Conservation (phyloP, 164 flowering plant species). For the Warburgia ugandensis region DNA sequence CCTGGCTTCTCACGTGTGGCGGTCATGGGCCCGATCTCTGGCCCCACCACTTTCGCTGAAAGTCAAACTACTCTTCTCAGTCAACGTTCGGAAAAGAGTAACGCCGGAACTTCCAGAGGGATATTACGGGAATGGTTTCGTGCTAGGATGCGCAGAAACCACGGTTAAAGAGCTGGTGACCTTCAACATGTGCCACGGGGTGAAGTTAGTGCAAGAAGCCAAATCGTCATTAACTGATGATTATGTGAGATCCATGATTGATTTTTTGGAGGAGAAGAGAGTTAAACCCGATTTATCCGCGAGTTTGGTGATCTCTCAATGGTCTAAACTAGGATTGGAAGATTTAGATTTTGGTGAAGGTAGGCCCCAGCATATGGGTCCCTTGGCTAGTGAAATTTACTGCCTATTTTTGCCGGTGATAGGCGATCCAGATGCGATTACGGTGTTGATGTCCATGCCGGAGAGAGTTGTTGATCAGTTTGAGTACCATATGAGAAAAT, state of each 20-base stretch:
- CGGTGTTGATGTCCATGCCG: slow-evolving; percentile 73
- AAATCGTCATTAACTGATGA: slow-evolving; percentile 39
- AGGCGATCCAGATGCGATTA: slow-evolving; percentile 40
- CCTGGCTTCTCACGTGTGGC: slow-evolving; percentile 88
- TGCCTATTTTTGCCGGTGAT: slow-evolving; percentile 77
- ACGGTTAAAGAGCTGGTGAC: slow-evolving; percentile 34
- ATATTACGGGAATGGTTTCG: slow-evolving; percentile 84
- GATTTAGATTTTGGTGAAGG: slow-evolving; percentile 85
- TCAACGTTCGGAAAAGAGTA: slow-evolving; percentile 42
- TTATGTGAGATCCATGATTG: slow-evolving; percentile 48
- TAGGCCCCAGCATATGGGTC: slow-evolving; percentile 65
- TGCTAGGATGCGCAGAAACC: slow-evolving; percentile 74
- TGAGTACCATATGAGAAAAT: slow-evolving; percentile 50
- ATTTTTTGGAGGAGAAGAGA: slow-evolving; percentile 50
- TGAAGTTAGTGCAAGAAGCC: slow-evolving; percentile 59
- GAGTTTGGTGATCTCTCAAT: slow-evolving; percentile 73
- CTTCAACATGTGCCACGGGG: slow-evolving; percentile 35
- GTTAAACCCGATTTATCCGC: slow-evolving; percentile 49
- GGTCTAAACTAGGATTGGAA: slow-evolving; percentile 78
- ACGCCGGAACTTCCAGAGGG: slow-evolving; percentile 49
- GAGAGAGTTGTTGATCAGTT: slow-evolving; percentile 50
- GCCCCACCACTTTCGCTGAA: slow-evolving; percentile 23
- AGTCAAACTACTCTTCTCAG: slow-evolving; percentile 79
- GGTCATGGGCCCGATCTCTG: slow-evolving; percentile 63
- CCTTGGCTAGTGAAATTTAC: slow-evolving; percentile 63